Evolutionary conservation across 345 rosid species (phyloP).

Genomic region (Populus tremula): DNA sequence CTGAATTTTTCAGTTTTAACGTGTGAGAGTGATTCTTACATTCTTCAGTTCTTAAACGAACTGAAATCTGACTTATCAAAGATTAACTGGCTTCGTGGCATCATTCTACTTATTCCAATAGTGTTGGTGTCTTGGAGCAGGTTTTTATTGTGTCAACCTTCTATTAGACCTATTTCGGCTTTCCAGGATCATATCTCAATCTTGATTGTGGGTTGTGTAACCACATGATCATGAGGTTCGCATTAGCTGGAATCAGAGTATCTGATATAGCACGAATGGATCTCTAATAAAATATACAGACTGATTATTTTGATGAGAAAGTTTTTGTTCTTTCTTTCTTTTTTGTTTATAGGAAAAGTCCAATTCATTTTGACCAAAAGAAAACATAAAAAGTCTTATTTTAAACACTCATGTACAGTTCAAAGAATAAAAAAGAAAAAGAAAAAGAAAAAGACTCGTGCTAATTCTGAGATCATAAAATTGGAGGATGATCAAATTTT

Average conservation of each 20-base stretch:
- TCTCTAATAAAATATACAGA: background rate
- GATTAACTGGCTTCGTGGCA: too few species aligned
- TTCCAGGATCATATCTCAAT: background rate
- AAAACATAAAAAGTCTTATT: background rate
- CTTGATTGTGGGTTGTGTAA: too few species aligned
- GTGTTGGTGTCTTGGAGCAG: too few species aligned
- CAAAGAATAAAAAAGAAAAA: background rate
- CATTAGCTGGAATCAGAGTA: background rate
- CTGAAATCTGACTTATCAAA: too few species aligned
- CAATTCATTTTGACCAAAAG: background rate
- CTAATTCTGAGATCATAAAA: constrained; percentile 8
- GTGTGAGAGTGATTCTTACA: too few species aligned
- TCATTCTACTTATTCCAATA: too few species aligned
- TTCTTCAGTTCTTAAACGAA: too few species aligned
- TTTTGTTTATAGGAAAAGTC: background rate
- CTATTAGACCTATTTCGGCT: too few species aligned
- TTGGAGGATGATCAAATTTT: background rate
- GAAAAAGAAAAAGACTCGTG: background rate
- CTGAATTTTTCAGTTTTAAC: too few species aligned
- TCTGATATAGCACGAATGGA: background rate
- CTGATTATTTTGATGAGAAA: background rate
- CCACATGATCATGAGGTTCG: too few species aligned
- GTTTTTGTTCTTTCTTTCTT: background rate
- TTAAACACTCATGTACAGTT: background rate
- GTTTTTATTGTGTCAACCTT: too few species aligned